phyloP scores from a whole-genome alignment of 768 basidiomycete genomes.

The Podaxis sp. region DNA sequence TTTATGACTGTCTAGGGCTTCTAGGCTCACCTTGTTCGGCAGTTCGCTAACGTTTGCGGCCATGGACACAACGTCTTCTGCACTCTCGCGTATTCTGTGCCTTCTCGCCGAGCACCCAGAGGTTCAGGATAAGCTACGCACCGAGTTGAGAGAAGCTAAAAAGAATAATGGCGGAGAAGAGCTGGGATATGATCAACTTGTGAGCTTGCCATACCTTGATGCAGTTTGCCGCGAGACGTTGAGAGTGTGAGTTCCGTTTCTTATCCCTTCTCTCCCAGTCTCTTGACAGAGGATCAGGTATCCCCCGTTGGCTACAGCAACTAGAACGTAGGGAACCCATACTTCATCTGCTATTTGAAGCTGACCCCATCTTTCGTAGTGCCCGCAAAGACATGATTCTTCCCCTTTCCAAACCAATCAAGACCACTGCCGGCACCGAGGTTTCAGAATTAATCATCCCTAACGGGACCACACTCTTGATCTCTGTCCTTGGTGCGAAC shows the following conservation, averaged over 20 bases:
- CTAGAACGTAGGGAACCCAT: constrained; percentile 25
- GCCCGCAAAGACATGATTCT: constrained; percentile 28
- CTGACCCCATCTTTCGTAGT: constrained; percentile 6
- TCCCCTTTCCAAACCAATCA: constrained; percentile 44
- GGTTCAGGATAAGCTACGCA: constrained; percentile 37
- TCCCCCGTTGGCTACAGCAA: constrained; percentile 23
- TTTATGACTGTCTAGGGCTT: not conserved
- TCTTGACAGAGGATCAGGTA: constrained; percentile 12
- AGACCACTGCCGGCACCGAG: constrained; percentile 32
- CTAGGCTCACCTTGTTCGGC: not conserved
- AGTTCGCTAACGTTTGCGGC: constrained; percentile 41
- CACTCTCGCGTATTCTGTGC: constrained; percentile 33
- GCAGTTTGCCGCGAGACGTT: constrained; percentile 41
- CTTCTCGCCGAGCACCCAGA: constrained; percentile 33
- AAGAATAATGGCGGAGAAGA: constrained; percentile 22
- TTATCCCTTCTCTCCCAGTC: not conserved
- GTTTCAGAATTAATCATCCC: constrained; percentile 39
- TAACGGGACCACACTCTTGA: constrained; percentile 38
- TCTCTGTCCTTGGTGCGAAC: constrained; percentile 38
- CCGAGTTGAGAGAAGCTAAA: constrained; percentile 33
- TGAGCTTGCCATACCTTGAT: constrained; percentile 37
- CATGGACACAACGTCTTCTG: constrained; percentile 43
- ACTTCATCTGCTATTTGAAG: not conserved
- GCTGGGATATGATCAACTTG: constrained; percentile 36
- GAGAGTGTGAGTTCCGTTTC: constrained; percentile 28